phyloP scores from a whole-genome alignment of 2,329 filamentous ascomycete genomes.

The Colletotrichum sublineola region DNA sequence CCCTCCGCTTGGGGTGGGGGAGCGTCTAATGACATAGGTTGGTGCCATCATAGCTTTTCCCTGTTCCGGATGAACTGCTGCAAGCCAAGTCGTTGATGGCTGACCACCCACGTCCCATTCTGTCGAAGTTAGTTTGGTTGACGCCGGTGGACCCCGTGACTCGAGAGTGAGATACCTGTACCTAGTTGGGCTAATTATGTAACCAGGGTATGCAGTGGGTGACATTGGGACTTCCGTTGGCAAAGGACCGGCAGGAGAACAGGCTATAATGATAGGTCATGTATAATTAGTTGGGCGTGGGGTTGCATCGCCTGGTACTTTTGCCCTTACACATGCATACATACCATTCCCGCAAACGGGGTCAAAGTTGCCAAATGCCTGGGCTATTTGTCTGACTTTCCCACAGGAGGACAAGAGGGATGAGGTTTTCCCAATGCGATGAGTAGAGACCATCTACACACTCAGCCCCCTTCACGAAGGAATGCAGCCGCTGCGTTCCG shows the following conservation, averaged over 20 bases:
- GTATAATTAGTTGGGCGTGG: constrained; percentile 2
- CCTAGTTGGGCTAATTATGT: background rate
- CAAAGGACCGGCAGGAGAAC: background rate
- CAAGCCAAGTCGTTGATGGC: background rate
- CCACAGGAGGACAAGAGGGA: background rate
- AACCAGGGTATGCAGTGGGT: constrained; percentile 2
- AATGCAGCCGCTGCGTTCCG: background rate
- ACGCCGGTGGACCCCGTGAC: background rate
- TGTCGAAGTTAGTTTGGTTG: background rate
- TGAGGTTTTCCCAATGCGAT: background rate
- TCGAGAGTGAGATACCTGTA: no score
- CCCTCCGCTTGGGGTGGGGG: background rate
- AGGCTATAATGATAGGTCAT: constrained; percentile 2
- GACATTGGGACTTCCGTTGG: background rate
- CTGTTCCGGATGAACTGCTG: constrained; percentile 14
- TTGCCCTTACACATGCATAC: background rate
- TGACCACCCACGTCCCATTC: background rate
- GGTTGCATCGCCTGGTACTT: background rate
- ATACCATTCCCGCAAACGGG: background rate
- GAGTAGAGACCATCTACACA: background rate
- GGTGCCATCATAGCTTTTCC: background rate
- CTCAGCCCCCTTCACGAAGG: background rate
- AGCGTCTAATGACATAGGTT: background rate
- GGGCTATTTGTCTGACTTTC: background rate
- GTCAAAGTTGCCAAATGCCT: background rate